phyloP scores from a whole-genome alignment of 169 alveolate species.

The Perkinsus olseni region DNA sequence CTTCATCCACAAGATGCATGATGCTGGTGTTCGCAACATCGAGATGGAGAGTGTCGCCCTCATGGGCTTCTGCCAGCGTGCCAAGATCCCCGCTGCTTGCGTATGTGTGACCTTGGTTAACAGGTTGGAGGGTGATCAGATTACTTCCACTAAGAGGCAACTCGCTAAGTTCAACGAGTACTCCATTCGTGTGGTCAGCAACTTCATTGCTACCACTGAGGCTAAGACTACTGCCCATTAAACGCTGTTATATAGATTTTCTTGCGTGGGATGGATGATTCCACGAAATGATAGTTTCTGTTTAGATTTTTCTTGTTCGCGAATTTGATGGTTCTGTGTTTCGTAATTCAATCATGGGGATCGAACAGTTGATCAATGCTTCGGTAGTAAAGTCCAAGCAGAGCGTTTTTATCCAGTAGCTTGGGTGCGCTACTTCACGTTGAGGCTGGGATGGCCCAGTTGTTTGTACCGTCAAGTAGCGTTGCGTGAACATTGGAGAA shows the following conservation, averaged over 20 bases:
- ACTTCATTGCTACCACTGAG: background rate
- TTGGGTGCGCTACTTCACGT: no score
- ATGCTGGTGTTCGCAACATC: background rate
- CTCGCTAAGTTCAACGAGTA: background rate
- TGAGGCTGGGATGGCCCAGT: no score
- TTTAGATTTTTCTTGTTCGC: background rate
- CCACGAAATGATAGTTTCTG: background rate
- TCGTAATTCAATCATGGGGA: no score
- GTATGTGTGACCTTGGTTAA: background rate
- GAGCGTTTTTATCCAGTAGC: no score
- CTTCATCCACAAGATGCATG: background rate
- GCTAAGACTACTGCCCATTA: background rate
- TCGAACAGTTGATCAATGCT: no score
- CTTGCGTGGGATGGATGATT: background rate
- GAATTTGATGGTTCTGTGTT: no score
- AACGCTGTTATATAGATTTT: background rate
- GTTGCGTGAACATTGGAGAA: no score
- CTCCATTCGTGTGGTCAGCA: background rate
- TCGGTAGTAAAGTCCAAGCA: no score
- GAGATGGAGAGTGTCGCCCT: background rate
- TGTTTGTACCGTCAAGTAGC: no score
- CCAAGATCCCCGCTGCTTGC: conserved; percentile 4
- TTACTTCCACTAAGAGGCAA: background rate
- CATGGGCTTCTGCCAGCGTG: background rate
- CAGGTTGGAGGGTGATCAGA: background rate